These are phyloP conservation scores for Clitopilus hobsonii DNA, from an alignment of 768 basidiomycete species.

Conservation along the genomic window DNA sequence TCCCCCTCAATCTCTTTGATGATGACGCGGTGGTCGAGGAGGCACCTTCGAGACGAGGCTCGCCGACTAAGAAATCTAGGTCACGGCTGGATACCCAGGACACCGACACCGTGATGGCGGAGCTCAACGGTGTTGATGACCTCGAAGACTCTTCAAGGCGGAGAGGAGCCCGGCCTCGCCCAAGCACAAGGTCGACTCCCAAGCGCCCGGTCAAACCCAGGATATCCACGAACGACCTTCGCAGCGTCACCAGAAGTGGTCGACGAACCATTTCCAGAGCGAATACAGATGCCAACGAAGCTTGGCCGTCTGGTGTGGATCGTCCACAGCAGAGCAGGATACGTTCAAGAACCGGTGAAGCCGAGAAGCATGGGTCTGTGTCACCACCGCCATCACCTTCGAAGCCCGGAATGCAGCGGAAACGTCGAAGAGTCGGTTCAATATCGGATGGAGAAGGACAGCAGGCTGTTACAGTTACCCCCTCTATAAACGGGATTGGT, in stretches of 20 bases:
- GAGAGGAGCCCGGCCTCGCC: not conserved
- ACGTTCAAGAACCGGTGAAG: constrained; percentile 1
- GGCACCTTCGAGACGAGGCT: not conserved
- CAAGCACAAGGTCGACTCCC: not conserved
- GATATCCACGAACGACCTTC: not conserved
- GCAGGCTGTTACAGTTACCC: constrained; percentile 3
- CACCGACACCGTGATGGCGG: constrained; percentile 16
- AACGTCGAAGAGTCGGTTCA: constrained; percentile 40
- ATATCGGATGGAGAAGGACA: constrained; percentile 26
- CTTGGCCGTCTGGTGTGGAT: not conserved
- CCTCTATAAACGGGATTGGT: constrained; percentile 4
- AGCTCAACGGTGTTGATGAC: not conserved
- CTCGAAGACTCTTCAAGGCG: not conserved
- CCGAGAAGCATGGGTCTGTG: constrained; percentile 7
- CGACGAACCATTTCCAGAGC: not conserved
- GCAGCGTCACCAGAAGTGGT: not conserved
- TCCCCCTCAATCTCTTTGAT: constrained; percentile 17
- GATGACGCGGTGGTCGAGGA: constrained; percentile 15
- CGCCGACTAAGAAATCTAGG: constrained; percentile 1
- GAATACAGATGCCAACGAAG: not conserved
- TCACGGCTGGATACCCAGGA: constrained; percentile 15
- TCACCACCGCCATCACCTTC: constrained; percentile 9
- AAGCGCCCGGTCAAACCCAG: not conserved
- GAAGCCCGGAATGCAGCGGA: constrained; percentile 26
- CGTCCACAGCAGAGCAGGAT: not conserved